phyloP scores from a whole-genome alignment of 1,284 basidiomycete genomes.

The Trichosporon sp. region DNA sequence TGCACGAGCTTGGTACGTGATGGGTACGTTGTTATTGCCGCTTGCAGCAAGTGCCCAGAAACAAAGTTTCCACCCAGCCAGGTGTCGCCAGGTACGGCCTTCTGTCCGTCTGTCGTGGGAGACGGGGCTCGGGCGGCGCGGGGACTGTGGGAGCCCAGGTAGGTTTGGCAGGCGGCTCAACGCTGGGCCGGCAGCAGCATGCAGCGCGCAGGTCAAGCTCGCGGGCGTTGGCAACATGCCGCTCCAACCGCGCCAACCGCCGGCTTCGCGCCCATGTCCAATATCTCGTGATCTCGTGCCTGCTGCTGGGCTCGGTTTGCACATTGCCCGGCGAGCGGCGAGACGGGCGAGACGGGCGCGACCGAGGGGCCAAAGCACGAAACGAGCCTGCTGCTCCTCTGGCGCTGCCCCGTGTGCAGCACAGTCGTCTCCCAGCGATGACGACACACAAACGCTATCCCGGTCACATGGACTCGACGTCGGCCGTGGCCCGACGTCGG shows the following conservation, averaged over 20 bases:
- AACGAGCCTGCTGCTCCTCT: not conserved
- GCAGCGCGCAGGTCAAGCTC: not conserved
- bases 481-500: not conserved
- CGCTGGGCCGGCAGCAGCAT: not conserved
- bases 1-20: not conserved
- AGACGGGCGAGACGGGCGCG: too few species aligned
- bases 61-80: not conserved
- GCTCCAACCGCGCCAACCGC: not conserved
- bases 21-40: not conserved
- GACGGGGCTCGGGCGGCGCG: not conserved
- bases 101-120: not conserved
- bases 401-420: not conserved
- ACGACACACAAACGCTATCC: not conserved
- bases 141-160: not conserved
- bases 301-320: not conserved
- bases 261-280: not conserved
- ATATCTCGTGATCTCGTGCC: not conserved
- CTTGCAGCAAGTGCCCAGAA: not conserved
- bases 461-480: constrained; percentile 1
- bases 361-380: not conserved
- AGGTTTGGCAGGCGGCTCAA: not conserved
- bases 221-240: not conserved
- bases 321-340: not conserved
- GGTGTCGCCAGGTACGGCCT: not conserved
- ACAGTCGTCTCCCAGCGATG: not conserved